Conservation (phyloP, 2,329 filamentous ascomycete species). For the Orbilia oligospora region DNA sequence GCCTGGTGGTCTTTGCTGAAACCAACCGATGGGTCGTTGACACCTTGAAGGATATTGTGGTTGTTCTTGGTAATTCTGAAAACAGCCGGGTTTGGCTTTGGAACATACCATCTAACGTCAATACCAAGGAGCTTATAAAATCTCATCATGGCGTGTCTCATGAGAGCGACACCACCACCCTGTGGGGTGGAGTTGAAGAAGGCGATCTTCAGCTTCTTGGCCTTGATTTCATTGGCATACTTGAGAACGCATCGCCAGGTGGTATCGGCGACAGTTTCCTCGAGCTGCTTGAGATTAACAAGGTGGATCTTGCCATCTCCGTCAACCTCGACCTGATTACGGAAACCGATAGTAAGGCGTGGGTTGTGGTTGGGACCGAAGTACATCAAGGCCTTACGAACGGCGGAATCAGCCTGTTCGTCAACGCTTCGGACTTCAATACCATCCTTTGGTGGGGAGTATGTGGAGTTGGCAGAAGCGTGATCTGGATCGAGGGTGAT, state of each 20-base stretch:
- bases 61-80: conserved; percentile 89
- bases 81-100: conserved; percentile 82
- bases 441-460: conserved; percentile 68
- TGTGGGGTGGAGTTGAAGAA: conserved; percentile 87
- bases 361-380: conserved; percentile 82
- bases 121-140: conserved; percentile 78
- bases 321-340: conserved; percentile 80
- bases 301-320: conserved; percentile 76
- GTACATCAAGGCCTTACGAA: conserved; percentile 82
- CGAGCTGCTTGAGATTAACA: conserved; percentile 72
- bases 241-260: conserved; percentile 78
- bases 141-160: conserved; percentile 83
- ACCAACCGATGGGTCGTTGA: conserved; percentile 76
- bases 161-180: conserved; percentile 85
- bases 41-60: conserved; percentile 89
- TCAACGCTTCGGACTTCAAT: conserved; percentile 71
- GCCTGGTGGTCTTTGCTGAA: conserved; percentile 75
- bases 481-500: conserved; percentile 46
- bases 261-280: conserved; percentile 73
- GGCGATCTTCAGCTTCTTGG: conserved; percentile 77
- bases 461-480: conserved; percentile 53
- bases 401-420: conserved; percentile 86
- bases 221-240: conserved; percentile 75
- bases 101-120: conserved; percentile 82
- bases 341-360: conserved; percentile 76